Percentiles rank a stretch among this genome's conserved stretches.
These are phyloP conservation scores for Cyanophora paradoxa DNA, from an alignment of 78 protist species.

Conservation along the genomic window DNA sequence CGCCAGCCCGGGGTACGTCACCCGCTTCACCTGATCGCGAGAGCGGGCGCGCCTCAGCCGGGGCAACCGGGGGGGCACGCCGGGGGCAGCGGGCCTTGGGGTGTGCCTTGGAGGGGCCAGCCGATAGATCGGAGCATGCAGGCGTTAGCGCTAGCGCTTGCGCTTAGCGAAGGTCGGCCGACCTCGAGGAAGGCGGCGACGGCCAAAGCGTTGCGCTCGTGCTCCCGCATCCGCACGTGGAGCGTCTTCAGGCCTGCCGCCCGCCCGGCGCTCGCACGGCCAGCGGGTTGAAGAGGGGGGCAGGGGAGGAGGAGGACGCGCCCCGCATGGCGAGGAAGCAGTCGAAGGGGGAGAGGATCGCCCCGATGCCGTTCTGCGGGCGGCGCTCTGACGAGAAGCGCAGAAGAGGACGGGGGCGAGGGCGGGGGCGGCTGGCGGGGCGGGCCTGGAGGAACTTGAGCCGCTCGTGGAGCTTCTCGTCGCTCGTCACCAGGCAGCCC, in stretches of 20 bases:
- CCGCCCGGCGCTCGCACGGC: too few species aligned
- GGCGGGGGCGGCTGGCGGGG: too few species aligned
- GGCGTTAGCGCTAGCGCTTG: too few species aligned
- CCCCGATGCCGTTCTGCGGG: slow-evolving; percentile 49
- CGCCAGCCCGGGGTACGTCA: slow-evolving; percentile 69
- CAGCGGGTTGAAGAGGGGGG: too few species aligned
- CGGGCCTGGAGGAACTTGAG: slow-evolving; percentile 55
- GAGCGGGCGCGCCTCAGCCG: too few species aligned
- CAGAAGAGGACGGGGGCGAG: too few species aligned
- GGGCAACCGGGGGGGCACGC: too few species aligned
- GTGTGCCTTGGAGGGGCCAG: too few species aligned
- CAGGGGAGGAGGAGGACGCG: too few species aligned
- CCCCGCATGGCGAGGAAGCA: slow-evolving; percentile 73
- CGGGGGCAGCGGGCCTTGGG: too few species aligned
- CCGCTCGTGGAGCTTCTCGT: slow-evolving; percentile 22
- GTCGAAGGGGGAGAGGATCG: slow-evolving; percentile 72
- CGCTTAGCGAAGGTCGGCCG: too few species aligned
- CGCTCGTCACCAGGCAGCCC: slow-evolving; percentile 58
- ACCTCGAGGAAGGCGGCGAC: slow-evolving; percentile 48
- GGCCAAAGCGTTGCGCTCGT: slow-evolving; percentile 60
- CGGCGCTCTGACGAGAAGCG: too few species aligned
- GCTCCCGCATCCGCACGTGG: slow-evolving; percentile 67
- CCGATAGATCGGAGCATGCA: not conserved
- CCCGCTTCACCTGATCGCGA: slow-evolving; percentile 47
- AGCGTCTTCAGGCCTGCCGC: slow-evolving; percentile 82